Evolutionary conservation across 176 grass and related monocot genomes (phyloP), one percentile per base, ranked within the genome.

Genomic region (Otatea glauca): DNA sequence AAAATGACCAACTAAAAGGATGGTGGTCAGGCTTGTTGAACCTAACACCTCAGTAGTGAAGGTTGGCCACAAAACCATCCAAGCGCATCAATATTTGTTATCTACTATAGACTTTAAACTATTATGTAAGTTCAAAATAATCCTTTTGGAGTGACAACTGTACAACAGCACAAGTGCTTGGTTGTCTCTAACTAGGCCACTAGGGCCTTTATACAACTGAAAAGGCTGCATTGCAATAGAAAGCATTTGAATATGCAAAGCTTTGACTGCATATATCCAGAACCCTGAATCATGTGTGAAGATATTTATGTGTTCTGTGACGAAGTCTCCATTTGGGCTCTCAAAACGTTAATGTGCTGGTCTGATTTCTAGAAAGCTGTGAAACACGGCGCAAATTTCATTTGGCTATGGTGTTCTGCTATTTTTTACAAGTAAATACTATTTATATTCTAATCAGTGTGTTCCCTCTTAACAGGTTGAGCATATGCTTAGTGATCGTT

Each of bases 401-500:
- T 51, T 88, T 59, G 18, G 54, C 24, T 29, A n/a, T 34, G 45
- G 13, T 45, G 12, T 66, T 32, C 67, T 84, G 64, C 15, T 72
- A 62, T 37, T 23, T 74, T 79, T 70, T 23, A 74, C 12, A 37
- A 43, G 49, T 67, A 50, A 78, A 81, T 72, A 17, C 35, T 80
- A 50, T 76, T 23, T 54, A 49, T 90, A 59, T 61, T 75, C 54
- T 69, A 76, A 77, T 65, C 21, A 68, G 7, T 72, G 25, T 86
- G 24, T 80, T 81, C 38, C 56, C 63, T 82, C 60, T 85, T 85
- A 92, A 88, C 80, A 98, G 96, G 87, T 98, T 4, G 96, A 98
- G 78, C 96, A 98, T 82, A 95, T 98, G 87, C 91, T 98, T 82
- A 93, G 91, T 87, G 93, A 98, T 62, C 91, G 91, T 65, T 65